phyloP scores from a whole-genome alignment of 2,329 filamentous ascomycete species.

The Trichoderma cornu-damae region DNA sequence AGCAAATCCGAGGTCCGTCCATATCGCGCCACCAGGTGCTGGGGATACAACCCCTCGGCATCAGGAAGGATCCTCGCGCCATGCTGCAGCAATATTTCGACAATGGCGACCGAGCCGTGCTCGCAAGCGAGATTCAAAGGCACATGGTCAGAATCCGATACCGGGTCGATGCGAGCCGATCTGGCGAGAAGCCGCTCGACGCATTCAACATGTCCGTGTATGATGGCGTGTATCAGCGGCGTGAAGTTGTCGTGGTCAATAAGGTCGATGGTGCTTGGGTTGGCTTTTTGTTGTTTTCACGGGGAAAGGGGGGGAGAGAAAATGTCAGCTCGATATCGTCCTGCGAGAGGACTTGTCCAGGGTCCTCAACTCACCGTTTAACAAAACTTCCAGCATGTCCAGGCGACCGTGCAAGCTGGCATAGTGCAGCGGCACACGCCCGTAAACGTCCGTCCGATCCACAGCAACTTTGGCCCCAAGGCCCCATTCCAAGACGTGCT shows the following conservation, averaged over 20 bases:
- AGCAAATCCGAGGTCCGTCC: slow-evolving; percentile 76
- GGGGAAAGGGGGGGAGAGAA: slow-evolving; percentile 20
- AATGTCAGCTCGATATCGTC: not conserved
- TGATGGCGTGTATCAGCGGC: slow-evolving; percentile 89
- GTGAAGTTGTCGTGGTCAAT: slow-evolving; percentile 98
- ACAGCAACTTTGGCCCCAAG: slow-evolving; percentile 72
- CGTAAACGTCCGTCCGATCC: slow-evolving; percentile 83
- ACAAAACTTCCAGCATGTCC: slow-evolving; percentile 71
- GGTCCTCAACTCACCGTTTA: slow-evolving; percentile 50
- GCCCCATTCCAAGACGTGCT: slow-evolving; percentile 69
- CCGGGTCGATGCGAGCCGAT: slow-evolving; percentile 79
- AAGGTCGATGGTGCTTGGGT: slow-evolving; percentile 71
- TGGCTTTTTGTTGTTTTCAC: slow-evolving; percentile 53
- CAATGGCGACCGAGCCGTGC: slow-evolving; percentile 78
- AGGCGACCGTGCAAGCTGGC: slow-evolving; percentile 90
- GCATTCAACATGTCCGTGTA: slow-evolving; percentile 76
- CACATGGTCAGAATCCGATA: slow-evolving; percentile 83
- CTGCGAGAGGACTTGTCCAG: not conserved
- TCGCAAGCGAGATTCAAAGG: slow-evolving; percentile 94
- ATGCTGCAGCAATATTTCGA: slow-evolving; percentile 75
- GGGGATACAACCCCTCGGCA: slow-evolving; percentile 93
- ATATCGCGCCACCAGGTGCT: slow-evolving; percentile 89
- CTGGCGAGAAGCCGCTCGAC: slow-evolving; percentile 71
- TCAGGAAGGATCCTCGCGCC: slow-evolving; percentile 83
- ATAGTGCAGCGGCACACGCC: slow-evolving; percentile 88